Evolutionary conservation across 2,329 filamentous ascomycete species (phyloP), one percentile per base, ranked within the genome.

Genomic region (Capronia epimyces): DNA sequence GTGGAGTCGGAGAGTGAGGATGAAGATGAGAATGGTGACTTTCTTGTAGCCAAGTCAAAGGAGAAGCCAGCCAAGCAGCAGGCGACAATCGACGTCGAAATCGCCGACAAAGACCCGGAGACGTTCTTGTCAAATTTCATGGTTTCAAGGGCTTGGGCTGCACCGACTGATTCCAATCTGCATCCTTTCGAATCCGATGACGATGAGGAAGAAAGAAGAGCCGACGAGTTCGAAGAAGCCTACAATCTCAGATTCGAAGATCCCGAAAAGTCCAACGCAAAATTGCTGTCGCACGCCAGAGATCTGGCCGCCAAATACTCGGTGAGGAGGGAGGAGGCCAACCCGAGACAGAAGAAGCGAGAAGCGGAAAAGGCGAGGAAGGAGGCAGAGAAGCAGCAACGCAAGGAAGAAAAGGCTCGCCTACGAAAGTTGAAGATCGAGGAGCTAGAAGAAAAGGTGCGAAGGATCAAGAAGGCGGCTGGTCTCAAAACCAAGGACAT

Each of bases 211-310:
- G 81, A 87, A 24, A 77, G 80, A 22, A 78, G 81, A 40, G 90
- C 90, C 21, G 91, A 97, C 39, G 82, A 85, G 54, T 95, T 91
- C 63, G 93, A 98, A 71, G 79, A 87, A 58, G 90, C 90, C 3
- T 98, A 95, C 73, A 98, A 98, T 71, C 72, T 96, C 70, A 86
- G 93, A 27, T 98, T 98, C 64, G 93, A 98, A 67, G 87, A 97
- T 62, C 89, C 93, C 0, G 79, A 79, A 53, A 89, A 87, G 65
- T 83, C 87, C 62, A 96, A 96, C 65, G 89, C 95, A 69, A 83
- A 86, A 43, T 75, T 98, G 25, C 83, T 86, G 63, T 89, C 90
- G 4, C 95, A 96, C 70, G 86, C 91, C 49, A 85, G 91, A 81
- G 89, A 95, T 65, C 78, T 89, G 15, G 84, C 86, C 31, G 84